A percentile compares a stretch with the other conserved stretches of the same genome.
These are phyloP conservation scores for Amylocarpus encephaloides DNA, from an alignment of 2,329 filamentous ascomycete genomes.

Conservation along the genomic window DNA sequence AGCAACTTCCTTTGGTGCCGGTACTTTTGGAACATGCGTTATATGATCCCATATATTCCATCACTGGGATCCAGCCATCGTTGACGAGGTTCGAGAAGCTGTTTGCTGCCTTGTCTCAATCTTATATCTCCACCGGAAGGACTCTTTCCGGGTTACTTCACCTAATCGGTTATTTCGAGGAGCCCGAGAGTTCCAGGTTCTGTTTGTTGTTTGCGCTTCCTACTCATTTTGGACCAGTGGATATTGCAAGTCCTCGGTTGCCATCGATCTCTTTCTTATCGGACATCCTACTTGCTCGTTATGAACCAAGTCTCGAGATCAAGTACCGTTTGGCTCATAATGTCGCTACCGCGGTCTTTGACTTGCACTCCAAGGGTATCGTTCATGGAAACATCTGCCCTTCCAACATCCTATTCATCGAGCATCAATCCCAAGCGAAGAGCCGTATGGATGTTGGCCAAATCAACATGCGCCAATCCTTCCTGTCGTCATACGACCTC, in stretches of 20 bases:
- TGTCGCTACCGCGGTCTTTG: conserved; percentile 65
- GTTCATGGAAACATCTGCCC: conserved; percentile 65
- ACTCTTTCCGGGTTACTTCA: conserved; percentile 54
- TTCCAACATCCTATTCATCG: conserved; percentile 61
- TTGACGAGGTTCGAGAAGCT: conserved; percentile 61
- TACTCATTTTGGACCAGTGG: conserved; percentile 53
- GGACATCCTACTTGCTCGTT: conserved; percentile 45
- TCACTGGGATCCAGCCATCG: conserved; percentile 56
- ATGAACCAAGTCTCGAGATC: conserved; percentile 64
- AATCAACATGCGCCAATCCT: conserved; percentile 60
- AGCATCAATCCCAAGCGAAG: conserved; percentile 22
- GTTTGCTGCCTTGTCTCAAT: conserved; percentile 44
- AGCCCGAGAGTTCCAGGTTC: conserved; percentile 61
- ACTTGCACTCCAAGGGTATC: conserved; percentile 63
- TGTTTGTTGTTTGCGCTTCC: conserved; percentile 73
- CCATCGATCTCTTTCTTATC: conserved; percentile 42
- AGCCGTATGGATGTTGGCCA: conserved; percentile 21
- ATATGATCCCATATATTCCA: conserved; percentile 56
- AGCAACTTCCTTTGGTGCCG: conserved; percentile 32
- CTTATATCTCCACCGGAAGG: conserved; percentile 42
- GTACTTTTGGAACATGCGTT: conserved; percentile 66
- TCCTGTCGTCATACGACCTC: conserved; percentile 68
- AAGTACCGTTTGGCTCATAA: conserved; percentile 71
- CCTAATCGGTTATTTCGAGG: conserved; percentile 67
- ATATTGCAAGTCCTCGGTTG: conserved; percentile 43